These are phyloP conservation scores for Nemania sp. DNA, from an alignment of 2,329 filamentous ascomycete species.

Conservation along the genomic window DNA sequence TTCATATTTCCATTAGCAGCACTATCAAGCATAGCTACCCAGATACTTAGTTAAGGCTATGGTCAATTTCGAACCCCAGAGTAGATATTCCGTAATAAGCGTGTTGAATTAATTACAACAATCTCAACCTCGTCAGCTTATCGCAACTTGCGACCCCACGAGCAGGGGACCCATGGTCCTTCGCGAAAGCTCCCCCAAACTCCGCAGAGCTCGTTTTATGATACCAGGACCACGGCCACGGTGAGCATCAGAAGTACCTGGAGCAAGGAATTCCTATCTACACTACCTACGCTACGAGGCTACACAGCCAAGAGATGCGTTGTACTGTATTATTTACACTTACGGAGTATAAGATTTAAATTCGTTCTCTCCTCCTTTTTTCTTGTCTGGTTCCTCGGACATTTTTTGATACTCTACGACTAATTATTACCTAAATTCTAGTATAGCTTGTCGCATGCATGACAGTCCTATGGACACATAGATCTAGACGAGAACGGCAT, in stretches of 20 bases:
- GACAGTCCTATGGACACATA: background rate
- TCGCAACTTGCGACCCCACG: slow-evolving; percentile 10
- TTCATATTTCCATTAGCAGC: no score
- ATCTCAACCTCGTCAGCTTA: background rate
- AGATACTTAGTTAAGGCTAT: no score
- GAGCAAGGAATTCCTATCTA: no score
- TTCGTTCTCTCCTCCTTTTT: background rate
- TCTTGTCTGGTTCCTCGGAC: background rate
- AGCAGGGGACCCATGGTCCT: slow-evolving; percentile 4
- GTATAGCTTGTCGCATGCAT: background rate
- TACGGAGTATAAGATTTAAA: no score
- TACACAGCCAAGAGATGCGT: no score
- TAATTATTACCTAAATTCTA: background rate
- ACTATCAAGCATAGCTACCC: no score
- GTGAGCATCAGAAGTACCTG: slow-evolving; percentile 7
- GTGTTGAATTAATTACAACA: background rate
- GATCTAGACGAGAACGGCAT: slow-evolving; percentile 6
- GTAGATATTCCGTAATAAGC: no score
- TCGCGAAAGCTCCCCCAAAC: no score
- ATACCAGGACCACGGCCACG: slow-evolving; percentile 23
- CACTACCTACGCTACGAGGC: no score
- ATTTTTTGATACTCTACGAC: background rate
- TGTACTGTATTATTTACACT: no score
- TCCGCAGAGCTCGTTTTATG: slow-evolving; percentile 1
- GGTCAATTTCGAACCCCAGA: no score